Evolutionary conservation across 129 eudicot species (phyloP).

Genomic region (carrot (Daucus carota)): DNA sequence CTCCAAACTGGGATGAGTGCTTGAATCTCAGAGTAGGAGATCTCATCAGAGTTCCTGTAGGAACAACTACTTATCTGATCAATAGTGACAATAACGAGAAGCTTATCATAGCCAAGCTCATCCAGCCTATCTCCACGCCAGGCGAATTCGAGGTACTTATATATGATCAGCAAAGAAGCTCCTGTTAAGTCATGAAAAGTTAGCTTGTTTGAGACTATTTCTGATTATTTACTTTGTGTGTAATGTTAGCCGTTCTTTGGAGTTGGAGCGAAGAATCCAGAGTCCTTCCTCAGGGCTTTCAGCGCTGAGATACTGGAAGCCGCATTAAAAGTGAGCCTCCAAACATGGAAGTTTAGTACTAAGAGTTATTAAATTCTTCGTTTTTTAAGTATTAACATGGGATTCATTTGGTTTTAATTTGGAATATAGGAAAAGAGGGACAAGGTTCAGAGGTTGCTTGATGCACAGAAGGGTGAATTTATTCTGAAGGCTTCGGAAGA

Average conservation of each 20-base stretch:
- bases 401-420: background rate
- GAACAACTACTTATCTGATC: conserved; percentile 26
- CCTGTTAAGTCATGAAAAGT: background rate
- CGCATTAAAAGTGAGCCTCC: background rate
- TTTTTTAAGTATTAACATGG: background rate
- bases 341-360: background rate
- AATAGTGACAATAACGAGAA: conserved; percentile 47
- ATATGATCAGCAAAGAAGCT: background rate
- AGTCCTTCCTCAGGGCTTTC: conserved; percentile 54
- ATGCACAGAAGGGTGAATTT: conserved; percentile 31
- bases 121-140: no score
- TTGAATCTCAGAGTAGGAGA: conserved; percentile 56
- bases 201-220: background rate
- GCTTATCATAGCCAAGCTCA: conserved; percentile 46
- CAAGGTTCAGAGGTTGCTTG: conserved; percentile 21
- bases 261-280: conserved; percentile 49
- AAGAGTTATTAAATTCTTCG: no score
- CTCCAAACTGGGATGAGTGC: no score
- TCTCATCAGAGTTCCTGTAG: conserved; percentile 33
- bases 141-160: conserved; percentile 58
- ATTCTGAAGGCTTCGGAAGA: conserved; percentile 54
- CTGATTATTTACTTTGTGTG: background rate
- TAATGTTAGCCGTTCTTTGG: conserved; percentile 40
- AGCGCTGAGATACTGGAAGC: conserved; percentile 50
- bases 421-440: conserved; percentile 30